A percentile compares a stretch with the other conserved stretches of the same genome.
Conservation (phyloP, 176 grass and related monocot genomes). For the Triticum timopheevii region DNA sequence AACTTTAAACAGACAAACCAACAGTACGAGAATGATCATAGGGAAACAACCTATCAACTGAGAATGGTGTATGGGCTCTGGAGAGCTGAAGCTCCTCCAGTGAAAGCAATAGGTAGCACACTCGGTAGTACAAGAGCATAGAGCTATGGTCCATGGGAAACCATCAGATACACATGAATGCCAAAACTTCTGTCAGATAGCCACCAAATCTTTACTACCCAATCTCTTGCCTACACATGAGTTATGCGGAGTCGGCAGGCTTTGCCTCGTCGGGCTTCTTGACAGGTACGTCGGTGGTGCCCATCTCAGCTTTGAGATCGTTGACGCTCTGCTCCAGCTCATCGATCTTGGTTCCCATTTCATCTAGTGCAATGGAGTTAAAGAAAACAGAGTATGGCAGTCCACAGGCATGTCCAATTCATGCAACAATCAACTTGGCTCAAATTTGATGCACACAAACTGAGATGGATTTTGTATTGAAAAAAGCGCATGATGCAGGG, state of each 20-base stretch:
- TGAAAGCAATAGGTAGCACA: not conserved
- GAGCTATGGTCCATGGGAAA: constrained; percentile 9
- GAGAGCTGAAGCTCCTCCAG: not conserved
- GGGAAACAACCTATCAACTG: constrained; percentile 7
- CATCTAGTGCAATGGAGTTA: constrained; percentile 84
- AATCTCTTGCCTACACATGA: not conserved
- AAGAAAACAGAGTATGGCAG: constrained; percentile 37
- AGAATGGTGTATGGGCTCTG: not conserved
- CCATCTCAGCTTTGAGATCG: constrained; percentile 86
- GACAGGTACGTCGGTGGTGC: constrained; percentile 30
- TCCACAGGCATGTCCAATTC: not conserved
- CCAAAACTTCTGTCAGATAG: not conserved
- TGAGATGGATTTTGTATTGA: not conserved
- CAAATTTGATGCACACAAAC: not conserved
- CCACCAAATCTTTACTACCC: not conserved
- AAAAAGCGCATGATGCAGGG: not conserved
- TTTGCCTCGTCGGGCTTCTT: constrained; percentile 68
- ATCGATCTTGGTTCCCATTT: constrained; percentile 90
- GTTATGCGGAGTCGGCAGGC: constrained; percentile 43
- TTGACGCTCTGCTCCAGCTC: constrained; percentile 95
- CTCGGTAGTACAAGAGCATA: not conserved
- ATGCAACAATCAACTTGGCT: not conserved
- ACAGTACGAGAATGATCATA: not conserved
- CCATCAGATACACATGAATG: constrained; percentile 6
- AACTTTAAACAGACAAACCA: constrained; percentile 22